phyloP scores from a whole-genome alignment of 2,329 filamentous ascomycete species.

The Tolypocladium ovalisporum region DNA sequence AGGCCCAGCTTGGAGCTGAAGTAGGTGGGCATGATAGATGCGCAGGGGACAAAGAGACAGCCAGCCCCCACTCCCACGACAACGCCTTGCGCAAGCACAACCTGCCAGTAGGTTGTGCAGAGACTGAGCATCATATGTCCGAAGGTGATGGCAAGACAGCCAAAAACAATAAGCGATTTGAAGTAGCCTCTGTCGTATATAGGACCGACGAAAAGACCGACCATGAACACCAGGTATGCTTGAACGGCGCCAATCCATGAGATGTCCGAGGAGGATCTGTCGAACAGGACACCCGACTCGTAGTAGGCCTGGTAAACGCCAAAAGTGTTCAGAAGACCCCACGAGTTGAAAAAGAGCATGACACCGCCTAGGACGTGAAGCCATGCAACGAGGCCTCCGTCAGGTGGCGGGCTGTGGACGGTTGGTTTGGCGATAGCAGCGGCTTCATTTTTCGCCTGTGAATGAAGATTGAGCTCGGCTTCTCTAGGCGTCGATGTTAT shows the following conservation, averaged over 20 bases:
- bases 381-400: slow-evolving; percentile 46
- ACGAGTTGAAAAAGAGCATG: slow-evolving; percentile 45
- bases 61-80: slow-evolving; percentile 33
- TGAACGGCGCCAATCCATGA: slow-evolving; percentile 34
- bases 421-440: not conserved
- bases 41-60: slow-evolving; percentile 24
- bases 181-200: slow-evolving; percentile 37
- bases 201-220: slow-evolving; percentile 24
- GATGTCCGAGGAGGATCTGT: slow-evolving; percentile 21
- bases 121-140: slow-evolving; percentile 33
- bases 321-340: slow-evolving; percentile 33
- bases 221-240: slow-evolving; percentile 28
- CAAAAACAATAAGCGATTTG: slow-evolving; percentile 25
- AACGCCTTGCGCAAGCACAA: slow-evolving; percentile 32
- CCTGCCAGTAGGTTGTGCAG: slow-evolving; percentile 29
- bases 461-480: not conserved
- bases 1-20: slow-evolving; percentile 17
- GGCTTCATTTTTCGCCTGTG: not conserved
- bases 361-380: slow-evolving; percentile 40
- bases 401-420: slow-evolving; percentile 9
- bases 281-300: slow-evolving; percentile 16
- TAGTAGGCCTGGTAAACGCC: slow-evolving; percentile 48
- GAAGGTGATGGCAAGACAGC: slow-evolving; percentile 30
- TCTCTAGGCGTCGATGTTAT: not conserved
- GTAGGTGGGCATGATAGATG: slow-evolving; percentile 21